Conservation (phyloP, 2,329 filamentous ascomycete species). For the Talaromyces sp. region DNA sequence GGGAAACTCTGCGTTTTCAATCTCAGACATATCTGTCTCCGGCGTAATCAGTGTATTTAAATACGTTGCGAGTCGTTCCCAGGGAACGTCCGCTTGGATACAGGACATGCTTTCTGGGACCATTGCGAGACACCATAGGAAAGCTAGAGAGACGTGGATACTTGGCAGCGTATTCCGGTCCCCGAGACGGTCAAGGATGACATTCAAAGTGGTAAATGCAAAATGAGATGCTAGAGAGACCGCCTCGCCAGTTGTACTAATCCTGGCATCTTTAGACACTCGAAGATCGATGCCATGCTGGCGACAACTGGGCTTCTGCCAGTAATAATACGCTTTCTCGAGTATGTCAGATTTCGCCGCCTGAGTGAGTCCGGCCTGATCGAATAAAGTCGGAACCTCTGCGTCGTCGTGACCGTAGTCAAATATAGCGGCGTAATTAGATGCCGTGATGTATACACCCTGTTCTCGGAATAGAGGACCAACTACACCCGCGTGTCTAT, state of each 20-base stretch:
- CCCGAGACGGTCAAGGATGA: constrained; percentile 48
- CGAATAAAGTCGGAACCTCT: constrained; percentile 31
- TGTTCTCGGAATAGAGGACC: constrained; percentile 53
- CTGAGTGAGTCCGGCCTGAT: constrained; percentile 23
- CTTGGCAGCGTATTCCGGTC: constrained; percentile 56
- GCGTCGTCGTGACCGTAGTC: constrained; percentile 51
- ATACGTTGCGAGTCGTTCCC: constrained; percentile 51
- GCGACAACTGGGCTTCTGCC: constrained; percentile 19
- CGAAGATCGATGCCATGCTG: constrained; percentile 6
- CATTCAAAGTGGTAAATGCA: constrained; percentile 43
- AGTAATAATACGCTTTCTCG: constrained; percentile 27
- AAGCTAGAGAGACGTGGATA: constrained; percentile 56
- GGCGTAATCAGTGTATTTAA: constrained; percentile 54
- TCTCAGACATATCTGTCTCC: constrained; percentile 35
- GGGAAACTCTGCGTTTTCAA: constrained; percentile 45
- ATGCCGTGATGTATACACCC: constrained; percentile 55
- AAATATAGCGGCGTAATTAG: constrained; percentile 56
- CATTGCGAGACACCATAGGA: constrained; percentile 48
- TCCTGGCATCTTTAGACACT: constrained; percentile 5
- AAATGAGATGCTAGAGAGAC: constrained; percentile 43
- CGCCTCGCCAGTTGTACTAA: constrained; percentile 27
- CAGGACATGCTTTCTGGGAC: constrained; percentile 39
- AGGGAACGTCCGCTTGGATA: constrained; percentile 50
- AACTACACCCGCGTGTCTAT: constrained; percentile 49
- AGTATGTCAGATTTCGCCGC: constrained; percentile 22